Evolutionary conservation across 177 flowering plant genomes (phyloP).

Genomic region (Telopea speciosissima): DNA sequence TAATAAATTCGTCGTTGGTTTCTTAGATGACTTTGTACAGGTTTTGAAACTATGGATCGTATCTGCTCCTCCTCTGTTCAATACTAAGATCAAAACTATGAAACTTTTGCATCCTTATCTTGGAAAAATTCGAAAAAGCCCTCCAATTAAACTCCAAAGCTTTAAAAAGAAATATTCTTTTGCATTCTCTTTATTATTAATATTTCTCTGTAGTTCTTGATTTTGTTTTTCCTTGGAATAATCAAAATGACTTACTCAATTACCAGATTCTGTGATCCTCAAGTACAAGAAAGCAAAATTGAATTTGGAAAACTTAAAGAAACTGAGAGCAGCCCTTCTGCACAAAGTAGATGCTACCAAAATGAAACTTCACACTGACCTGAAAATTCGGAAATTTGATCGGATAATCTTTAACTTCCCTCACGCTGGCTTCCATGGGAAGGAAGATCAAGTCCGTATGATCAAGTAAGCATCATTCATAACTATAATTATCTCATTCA

Average conservation of each 20-base stretch:
- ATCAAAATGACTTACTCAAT: neutral
- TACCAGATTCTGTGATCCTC: conserved; percentile 19
- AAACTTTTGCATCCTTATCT: too few relatives aligned
- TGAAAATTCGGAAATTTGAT: conserved; percentile 21
- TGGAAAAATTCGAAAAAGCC: too few relatives aligned
- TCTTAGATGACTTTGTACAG: too few relatives aligned
- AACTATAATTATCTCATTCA: neutral
- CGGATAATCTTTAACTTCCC: conserved; percentile 32
- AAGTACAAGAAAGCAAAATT: conserved; percentile 31
- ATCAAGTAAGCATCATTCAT: conserved; percentile 20
- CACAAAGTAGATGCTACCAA: conserved; percentile 37
- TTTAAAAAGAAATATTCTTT: too few relatives aligned
- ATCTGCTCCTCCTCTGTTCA: too few relatives aligned
- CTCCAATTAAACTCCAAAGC: too few relatives aligned
- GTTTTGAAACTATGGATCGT: too few relatives aligned
- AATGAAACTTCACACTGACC: conserved; percentile 22
- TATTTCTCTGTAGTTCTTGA: too few relatives aligned
- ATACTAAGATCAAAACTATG: too few relatives aligned
- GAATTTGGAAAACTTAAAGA: conserved; percentile 22
- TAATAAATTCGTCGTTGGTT: too few relatives aligned
- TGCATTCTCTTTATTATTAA: too few relatives aligned
- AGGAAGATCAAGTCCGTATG: conserved; percentile 9
- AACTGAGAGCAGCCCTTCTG: conserved; percentile 26
- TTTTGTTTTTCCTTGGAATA: too few relatives aligned
- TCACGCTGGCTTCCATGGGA: conserved; percentile 31